Conservation (phyloP, 2,329 filamentous ascomycete genomes). For the Botryotinia convoluta region DNA sequence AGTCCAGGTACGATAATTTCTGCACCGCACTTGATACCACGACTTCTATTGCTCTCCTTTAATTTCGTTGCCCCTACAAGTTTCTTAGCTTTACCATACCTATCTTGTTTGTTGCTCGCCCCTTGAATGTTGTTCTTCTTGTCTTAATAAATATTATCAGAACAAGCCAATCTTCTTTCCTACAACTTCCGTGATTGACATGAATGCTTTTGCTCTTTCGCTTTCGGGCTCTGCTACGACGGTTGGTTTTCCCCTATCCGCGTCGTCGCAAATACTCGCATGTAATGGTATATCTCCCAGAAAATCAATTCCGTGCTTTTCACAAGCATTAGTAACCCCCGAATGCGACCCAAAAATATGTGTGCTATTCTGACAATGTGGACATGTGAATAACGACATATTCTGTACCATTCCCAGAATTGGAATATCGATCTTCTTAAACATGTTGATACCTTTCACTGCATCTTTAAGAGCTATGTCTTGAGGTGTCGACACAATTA, state of each 20-base stretch:
- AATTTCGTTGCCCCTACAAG: neutral
- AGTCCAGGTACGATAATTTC: conserved; percentile 12
- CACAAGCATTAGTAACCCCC: conserved; percentile 66
- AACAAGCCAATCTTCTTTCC: conserved; percentile 34
- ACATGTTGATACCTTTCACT: conserved; percentile 88
- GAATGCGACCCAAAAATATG: conserved; percentile 70
- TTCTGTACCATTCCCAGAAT: conserved; percentile 88
- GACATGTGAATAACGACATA: conserved; percentile 83
- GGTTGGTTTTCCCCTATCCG: conserved; percentile 82
- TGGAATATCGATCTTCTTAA: conserved; percentile 71
- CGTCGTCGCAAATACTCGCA: conserved; percentile 80
- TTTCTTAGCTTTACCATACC: neutral
- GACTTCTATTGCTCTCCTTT: neutral
- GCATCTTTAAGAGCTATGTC: conserved; percentile 90
- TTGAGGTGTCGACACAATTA: conserved; percentile 92
- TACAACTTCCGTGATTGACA: conserved; percentile 62
- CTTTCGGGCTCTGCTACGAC: conserved; percentile 83
- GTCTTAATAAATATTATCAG: neutral
- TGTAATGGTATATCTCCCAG: conserved; percentile 88
- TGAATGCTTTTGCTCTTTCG: conserved; percentile 68
- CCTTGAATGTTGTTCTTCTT: neutral
- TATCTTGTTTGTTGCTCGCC: neutral
- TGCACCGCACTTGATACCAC: neutral
- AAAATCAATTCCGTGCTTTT: conserved; percentile 71
- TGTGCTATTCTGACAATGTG: conserved; percentile 70